Evolutionary conservation across 2,329 filamentous ascomycete genomes (phyloP), one percentile per base, ranked within the genome.

Genomic region (Aphanocladium album): DNA sequence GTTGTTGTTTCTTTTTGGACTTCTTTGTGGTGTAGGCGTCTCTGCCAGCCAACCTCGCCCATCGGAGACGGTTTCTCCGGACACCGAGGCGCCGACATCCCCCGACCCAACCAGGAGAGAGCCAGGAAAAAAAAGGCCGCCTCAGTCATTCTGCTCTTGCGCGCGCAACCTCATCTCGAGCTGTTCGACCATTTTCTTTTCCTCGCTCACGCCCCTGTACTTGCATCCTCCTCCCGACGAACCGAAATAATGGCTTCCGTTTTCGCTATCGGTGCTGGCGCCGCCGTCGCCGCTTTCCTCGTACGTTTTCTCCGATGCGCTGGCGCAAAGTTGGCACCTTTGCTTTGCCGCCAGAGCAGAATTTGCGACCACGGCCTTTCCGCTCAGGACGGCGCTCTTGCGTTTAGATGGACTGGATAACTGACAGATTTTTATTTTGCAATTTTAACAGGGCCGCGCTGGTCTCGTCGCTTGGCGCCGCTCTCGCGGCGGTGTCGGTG

Each of bases 381-480:
- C 4, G 14, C 33, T 8, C 46, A 35, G n/a, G n/a, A n/a, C n/a
- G n/a, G n/a, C n/a, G n/a, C n/a, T n/a, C n/a, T n/a, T 30, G 30
- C 30, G 30, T 30, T 9, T 30, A 30, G 30, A 30, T 30, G 8
- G 37, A 30, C 5, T 41, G 5, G 23, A 54, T 16, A 21, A 50
- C 25, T 49, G 60, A 66, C 66, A 68, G 43, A 21, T 23, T 16
- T 57, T 14, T 41, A 56, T 33, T n/a, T 39, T 17, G 4, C 27
- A n/a, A 55, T 23, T 60, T 57, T 25, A 60, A 58, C 70, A 97
- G 92, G 93, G 95, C 66, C 91, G 95, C 72, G 93, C 95, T 63
- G 93, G 93, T 69, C 84, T 96, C 43, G 89, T 98, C 70, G 95
- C 95, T 67, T 85, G 93, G 75, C 87, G 93, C 65, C 86, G 91